Conservation (phyloP, 306 rosid species). For the Pyrus communis region DNA sequence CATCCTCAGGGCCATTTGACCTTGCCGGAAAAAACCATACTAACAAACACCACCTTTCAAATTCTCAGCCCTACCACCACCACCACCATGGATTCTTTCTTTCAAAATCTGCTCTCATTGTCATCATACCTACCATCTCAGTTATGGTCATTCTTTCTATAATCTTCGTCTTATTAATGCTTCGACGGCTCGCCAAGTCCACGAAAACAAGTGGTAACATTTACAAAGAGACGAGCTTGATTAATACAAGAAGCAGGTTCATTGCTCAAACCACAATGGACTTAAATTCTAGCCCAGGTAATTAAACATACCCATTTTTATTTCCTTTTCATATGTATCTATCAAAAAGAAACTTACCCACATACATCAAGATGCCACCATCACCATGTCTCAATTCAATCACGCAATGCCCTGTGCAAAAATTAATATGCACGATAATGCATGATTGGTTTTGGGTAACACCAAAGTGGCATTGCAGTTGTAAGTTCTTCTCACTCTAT, state of each 20-base stretch:
- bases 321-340: not conserved
- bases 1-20: constrained; percentile 28
- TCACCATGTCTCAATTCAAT: not conserved
- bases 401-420: not conserved
- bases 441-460: not conserved
- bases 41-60: constrained; percentile 22
- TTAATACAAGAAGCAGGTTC: constrained; percentile 46
- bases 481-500: too few species aligned
- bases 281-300: constrained; percentile 77
- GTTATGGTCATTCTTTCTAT: constrained; percentile 35
- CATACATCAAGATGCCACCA: not conserved
- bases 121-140: constrained; percentile 26
- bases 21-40: constrained; percentile 21
- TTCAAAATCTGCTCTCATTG: constrained; percentile 46
- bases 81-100: constrained; percentile 31
- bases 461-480: not conserved
- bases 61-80: constrained; percentile 22
- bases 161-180: constrained; percentile 39
- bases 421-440: not conserved
- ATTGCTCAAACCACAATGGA: constrained; percentile 39
- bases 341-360: not conserved
- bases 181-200: constrained; percentile 48
- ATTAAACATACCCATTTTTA: not conserved
- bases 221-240: constrained; percentile 33
- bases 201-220: constrained; percentile 18